Base-by-base conservation (phyloP, 225 moss, liverwort and hornwort species). In the Thuidium tamariscinum region DNA sequence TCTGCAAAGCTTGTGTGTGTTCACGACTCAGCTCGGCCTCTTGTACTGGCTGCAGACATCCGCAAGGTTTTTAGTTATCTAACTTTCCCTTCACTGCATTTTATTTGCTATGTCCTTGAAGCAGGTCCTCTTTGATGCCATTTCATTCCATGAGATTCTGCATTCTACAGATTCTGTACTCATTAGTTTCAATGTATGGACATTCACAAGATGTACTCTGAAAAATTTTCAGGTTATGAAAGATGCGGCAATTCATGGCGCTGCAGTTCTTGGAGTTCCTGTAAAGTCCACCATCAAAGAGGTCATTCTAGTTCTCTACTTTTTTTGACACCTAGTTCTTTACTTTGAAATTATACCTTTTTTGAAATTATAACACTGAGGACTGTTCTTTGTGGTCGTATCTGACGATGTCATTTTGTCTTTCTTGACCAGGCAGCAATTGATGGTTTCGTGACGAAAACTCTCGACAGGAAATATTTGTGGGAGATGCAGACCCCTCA, bases 401-500 rank as follows among this genome's bases (percentile, higher is more conserved):
- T 61, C 78, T 87, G 74, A 87, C 77, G 55, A 52, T 82, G 42
- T 36, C 20, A 65, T 81, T 16, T 55, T 86, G 42, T 19, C 71
- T 34, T 42, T 60, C 74, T 57, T 79, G 27, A 82, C 52, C 90
- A 97, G 97, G 96, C 97, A 84, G 94, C 94, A 69, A 82, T 77
- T 13, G 90, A 93, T 77, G 90, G 89, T 67, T 95, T 97, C 65
- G 95, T 96, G 32, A 84, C 89, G 52, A 97, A 92, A 84, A 97
- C 97, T 69, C 91, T 97, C 52, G 91, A 97, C 85, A 94, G 97
- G 86, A 89, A 90, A 65, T 79, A 81, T 64, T 86, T 97, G 60
- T 97, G 97, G 97, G 97, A 97, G 95, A 96, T 97, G 93, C 97
- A 97, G 91, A 97, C 96, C 82, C 97, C 96, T 83, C 97, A 97